Conservation (phyloP, 257 asterid species). For the Nicotiana obtusifolia region DNA sequence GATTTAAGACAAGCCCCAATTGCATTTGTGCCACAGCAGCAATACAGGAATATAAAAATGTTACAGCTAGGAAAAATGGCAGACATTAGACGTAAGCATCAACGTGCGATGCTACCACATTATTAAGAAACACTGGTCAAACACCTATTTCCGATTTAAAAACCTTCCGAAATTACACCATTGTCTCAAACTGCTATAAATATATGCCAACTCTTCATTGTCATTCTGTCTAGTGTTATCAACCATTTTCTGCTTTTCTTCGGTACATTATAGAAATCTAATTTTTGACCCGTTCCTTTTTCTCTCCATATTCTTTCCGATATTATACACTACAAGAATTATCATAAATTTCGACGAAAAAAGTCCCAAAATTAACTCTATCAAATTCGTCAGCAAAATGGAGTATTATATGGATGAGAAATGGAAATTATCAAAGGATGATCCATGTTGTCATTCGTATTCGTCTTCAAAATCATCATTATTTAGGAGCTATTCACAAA, state of each 20-base stretch:
- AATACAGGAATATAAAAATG: constrained; percentile 15
- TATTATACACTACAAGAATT: not conserved
- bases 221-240: constrained; percentile 9
- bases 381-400: constrained; percentile 20
- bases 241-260: constrained; percentile 1
- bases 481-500: constrained; percentile 48
- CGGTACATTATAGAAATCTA: not conserved
- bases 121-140: constrained; percentile 45
- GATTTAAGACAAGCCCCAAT: constrained; percentile 14
- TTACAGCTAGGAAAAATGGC: constrained; percentile 14
- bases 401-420: constrained; percentile 77
- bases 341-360: not conserved
- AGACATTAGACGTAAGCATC: constrained; percentile 53
- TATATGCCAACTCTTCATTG: constrained; percentile 30
- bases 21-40: constrained; percentile 6
- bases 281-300: not conserved
- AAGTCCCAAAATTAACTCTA: too few species aligned
- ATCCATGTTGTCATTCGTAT: constrained; percentile 24
- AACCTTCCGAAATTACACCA: constrained; percentile 14
- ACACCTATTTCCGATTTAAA: not conserved
- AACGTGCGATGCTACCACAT: constrained; percentile 56
- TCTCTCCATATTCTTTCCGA: too few species aligned
- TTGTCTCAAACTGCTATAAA: constrained; percentile 39
- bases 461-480: constrained; percentile 34
- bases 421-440: constrained; percentile 54